Conservation (phyloP, 2,329 filamentous ascomycete species). For the Coniochaeta sp. region DNA sequence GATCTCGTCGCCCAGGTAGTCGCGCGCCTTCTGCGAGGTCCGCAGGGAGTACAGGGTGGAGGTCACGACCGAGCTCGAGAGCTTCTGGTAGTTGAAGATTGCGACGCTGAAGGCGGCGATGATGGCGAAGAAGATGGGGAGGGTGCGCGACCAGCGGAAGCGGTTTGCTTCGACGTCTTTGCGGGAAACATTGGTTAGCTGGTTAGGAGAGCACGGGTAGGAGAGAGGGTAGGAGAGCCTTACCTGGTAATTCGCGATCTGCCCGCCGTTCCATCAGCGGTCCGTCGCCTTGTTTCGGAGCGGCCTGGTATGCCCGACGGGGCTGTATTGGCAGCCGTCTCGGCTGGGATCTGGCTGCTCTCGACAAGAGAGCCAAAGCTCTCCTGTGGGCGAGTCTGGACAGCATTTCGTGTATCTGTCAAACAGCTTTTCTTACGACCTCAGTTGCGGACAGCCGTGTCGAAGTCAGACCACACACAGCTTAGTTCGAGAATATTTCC, state of each 20-base stretch:
- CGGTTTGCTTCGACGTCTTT: conserved; percentile 33
- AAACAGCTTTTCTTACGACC: not conserved
- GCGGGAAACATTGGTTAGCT: not conserved
- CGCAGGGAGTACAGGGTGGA: conserved; percentile 89
- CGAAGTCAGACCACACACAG: not conserved
- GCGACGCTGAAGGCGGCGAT: conserved; percentile 67
- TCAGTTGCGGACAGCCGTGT: not conserved
- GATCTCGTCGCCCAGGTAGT: conserved; percentile 77
- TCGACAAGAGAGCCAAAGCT: conserved; percentile 14
- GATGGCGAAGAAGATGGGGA: conserved; percentile 73
- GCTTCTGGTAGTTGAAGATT: conserved; percentile 99
- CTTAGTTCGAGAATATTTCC: not conserved
- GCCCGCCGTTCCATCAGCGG: conserved; percentile 58
- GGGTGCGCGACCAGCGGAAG: conserved; percentile 61
- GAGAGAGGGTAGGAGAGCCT: conserved; percentile 8
- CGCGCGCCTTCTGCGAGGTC: conserved; percentile 67
- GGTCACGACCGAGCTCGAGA: conserved; percentile 76
- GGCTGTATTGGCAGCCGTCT: conserved; percentile 11
- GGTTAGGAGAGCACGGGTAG: not conserved
- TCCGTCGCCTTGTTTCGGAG: conserved; percentile 52
- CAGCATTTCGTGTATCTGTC: conserved; percentile 19
- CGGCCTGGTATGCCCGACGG: conserved; percentile 43
- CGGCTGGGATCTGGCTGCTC: conserved; percentile 9
- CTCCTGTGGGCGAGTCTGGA: conserved; percentile 25
- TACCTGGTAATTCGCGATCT: conserved; percentile 61